Evolutionary conservation across 768 basidiomycete genomes (phyloP), one percentile per base, ranked within the genome.

Genomic region (Coprinellus aureogranulatus): DNA sequence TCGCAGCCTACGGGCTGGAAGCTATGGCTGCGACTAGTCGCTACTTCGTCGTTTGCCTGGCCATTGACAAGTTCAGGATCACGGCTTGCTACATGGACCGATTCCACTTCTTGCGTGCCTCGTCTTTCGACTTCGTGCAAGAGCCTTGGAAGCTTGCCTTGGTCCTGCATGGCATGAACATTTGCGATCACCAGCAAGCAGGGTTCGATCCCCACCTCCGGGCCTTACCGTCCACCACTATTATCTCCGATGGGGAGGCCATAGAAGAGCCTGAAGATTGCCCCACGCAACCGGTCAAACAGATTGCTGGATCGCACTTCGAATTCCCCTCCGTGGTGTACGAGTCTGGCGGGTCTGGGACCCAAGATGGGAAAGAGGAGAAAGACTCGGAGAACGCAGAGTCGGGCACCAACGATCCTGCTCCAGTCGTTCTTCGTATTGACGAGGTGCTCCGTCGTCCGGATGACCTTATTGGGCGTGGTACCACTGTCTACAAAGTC

Each of bases 71-170:
- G 18, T 58, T 42, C 1, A 50, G 6, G 12, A 53, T 68, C 11
- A 59, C 52, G 1, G 56, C 70, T 4, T 68, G 65, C 63, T 73
- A 72, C 54, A 65, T 59, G 39, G 70, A 73, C 57, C 59, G 68
- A 16, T 44, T 59, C 18, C 65, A 64, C 18, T 53, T 66, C 4
- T 55, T 67, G n/a, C 60, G 59, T n/a, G 58, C 65, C 6, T 27
- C 16, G 2, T 12, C 27, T 5, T 72, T 70, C 54, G 37, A 69
- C 53, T 64, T 69, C 30, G 22, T 54, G 3, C 20, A 62, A 22
- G 42, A 61, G 1, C 58, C 61, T n/a, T 23, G 60, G 11, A 40
- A 49, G 2, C 61, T 73, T 11, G 65, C 68, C 1, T 61, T 70
- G 16, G 54, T 65, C 10, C 41, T 63, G 3, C 67, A 62, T 47